Base-by-base conservation (phyloP, 495 filamentous ascomycete species). In the Daldinia bambusicola region DNA sequence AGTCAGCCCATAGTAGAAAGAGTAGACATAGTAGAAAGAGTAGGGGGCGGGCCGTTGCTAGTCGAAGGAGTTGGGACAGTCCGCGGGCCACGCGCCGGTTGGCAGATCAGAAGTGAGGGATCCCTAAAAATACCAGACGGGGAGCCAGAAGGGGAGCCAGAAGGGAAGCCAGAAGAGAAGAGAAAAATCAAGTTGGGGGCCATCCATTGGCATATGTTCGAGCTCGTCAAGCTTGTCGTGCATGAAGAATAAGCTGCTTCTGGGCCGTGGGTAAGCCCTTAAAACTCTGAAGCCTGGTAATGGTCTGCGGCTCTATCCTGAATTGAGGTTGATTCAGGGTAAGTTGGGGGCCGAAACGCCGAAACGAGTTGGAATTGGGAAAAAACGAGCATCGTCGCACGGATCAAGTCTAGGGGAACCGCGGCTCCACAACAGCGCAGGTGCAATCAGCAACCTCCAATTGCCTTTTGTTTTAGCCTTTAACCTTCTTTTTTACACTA, bases 211-310 rank as follows among this genome's bases (percentile, higher is more conserved):
- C 48, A 67, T 37, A 58, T 66, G 41, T 26, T 59, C 26, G 61
- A 67, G 55, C 67, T 70, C 57, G 67, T 67, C 26, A 63, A 67
- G 55, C 67, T 70, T 61, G 67, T 67, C 63, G 50, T 74, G 71
- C 74, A 76, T 74, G 56, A 71, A 61, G 66, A 70, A 74, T 64
- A 70, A 67, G 71, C 67, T 74, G 55, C 71, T 74, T 59, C 59
- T 10, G 60, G 57, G 36, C 32, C 40, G 60, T 62, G 59, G 63
- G 63, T 74, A 68, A 70, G 67, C 66, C 48, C 62, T 63, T 50
- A 64, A 38, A 67, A 37, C 63, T 63, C 22, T 63, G 71, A 48
- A 74, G 71, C 71, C 71, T 74, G 71, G 53, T 59, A 66, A 66
- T 70, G 12, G 26, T 66, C 71, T 74, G 71, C 66, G 70, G 70